Conservation (phyloP, 2,329 filamentous ascomycete species). For the Tolypocladium sp. region DNA sequence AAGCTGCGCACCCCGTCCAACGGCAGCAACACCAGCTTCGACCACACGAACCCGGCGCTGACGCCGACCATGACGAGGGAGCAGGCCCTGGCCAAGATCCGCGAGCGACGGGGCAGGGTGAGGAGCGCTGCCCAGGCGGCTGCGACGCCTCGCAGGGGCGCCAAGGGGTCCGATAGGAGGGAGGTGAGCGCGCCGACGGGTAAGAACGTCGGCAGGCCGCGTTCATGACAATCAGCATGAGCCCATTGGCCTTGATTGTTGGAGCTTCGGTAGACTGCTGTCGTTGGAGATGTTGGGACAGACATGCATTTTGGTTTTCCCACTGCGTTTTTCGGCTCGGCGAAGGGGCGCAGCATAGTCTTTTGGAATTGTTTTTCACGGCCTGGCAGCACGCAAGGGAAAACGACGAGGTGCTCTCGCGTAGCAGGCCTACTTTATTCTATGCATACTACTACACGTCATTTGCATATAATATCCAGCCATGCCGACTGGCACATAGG, state of each 20-base stretch:
- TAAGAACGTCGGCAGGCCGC: background rate
- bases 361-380: background rate
- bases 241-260: background rate
- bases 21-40: constrained; percentile 33
- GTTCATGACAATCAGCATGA: constrained; percentile 1
- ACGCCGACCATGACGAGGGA: constrained; percentile 63
- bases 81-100: constrained; percentile 66
- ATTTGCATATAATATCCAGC: background rate
- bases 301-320: constrained; percentile 5
- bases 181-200: constrained; percentile 39
- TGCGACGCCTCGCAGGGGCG: constrained; percentile 46
- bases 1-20: constrained; percentile 35
- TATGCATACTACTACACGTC: background rate
- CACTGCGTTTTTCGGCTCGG: background rate
- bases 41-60: constrained; percentile 47
- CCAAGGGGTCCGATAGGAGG: constrained; percentile 38
- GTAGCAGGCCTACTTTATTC: background rate
- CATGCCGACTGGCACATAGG: background rate
- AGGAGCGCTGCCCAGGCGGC: constrained; percentile 57
- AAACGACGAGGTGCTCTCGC: background rate
- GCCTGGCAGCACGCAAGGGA: background rate
- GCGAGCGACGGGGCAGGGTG: constrained; percentile 61
- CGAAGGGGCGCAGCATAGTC: background rate
- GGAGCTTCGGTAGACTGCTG: background rate
- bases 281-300: too few relatives aligned